Conservation (phyloP, 352 stramenopile genomes). For the Discostella stelligera region DNA sequence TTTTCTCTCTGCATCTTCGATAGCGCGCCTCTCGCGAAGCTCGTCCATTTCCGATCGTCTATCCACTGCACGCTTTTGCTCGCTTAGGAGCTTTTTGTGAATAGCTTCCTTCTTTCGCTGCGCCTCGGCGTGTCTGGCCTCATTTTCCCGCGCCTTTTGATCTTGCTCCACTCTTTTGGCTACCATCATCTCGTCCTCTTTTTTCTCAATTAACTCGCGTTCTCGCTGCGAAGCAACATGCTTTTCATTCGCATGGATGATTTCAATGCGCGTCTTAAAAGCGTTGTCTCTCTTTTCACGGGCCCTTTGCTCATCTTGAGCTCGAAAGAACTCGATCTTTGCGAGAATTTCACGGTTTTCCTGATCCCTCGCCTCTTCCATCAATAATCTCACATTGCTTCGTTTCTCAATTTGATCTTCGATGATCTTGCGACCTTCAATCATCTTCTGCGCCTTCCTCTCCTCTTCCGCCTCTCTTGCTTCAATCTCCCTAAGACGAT, state of each 20-base stretch:
- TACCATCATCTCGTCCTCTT: slow-evolving; percentile 65
- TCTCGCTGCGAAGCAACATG: slow-evolving; percentile 57
- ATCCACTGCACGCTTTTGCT: slow-evolving; percentile 83
- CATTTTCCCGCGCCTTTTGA: slow-evolving; percentile 60
- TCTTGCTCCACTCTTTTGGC: slow-evolving; percentile 64
- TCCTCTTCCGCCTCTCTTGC: slow-evolving; percentile 86
- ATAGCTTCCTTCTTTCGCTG: slow-evolving; percentile 83
- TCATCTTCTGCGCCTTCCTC: slow-evolving; percentile 69
- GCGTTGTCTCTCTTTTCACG: slow-evolving; percentile 43
- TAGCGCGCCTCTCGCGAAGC: slow-evolving; percentile 87
- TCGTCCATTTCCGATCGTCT: slow-evolving; percentile 87
- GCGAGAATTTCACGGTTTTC: slow-evolving; percentile 89
- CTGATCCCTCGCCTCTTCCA: slow-evolving; percentile 85
- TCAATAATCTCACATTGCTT: slow-evolving; percentile 86
- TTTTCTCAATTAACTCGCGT: slow-evolving; percentile 53
- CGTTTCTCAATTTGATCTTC: slow-evolving; percentile 80
- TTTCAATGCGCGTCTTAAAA: slow-evolving; percentile 58
- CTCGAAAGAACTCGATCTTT: slow-evolving; percentile 82
- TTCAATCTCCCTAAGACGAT: slow-evolving; percentile 90
- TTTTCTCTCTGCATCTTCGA: slow-evolving; percentile 87
- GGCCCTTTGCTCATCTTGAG: slow-evolving; percentile 56
- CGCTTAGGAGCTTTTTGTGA: slow-evolving; percentile 84
- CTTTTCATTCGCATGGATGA: slow-evolving; percentile 74
- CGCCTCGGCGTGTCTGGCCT: slow-evolving; percentile 63
- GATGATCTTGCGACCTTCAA: slow-evolving; percentile 87